phyloP scores from a whole-genome alignment of 306 rosid genomes.

The Cucurbita maxima region DNA sequence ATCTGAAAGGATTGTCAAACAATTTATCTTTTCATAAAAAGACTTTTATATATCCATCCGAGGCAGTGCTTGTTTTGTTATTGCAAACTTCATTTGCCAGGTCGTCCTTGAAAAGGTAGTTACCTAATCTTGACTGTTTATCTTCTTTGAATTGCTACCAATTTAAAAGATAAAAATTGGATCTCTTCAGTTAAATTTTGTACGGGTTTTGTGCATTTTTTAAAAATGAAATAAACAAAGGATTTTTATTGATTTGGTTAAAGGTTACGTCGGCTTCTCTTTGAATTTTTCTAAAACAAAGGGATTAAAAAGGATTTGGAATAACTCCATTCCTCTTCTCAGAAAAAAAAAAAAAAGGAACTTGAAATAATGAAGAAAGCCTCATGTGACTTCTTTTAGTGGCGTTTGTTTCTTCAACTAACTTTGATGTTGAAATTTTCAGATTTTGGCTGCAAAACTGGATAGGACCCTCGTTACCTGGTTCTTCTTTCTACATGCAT shows the following conservation, averaged over 20 bases:
- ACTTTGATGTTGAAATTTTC: conserved; percentile 17
- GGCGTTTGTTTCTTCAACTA: conserved; percentile 9
- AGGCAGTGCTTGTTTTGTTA: conserved; percentile 80
- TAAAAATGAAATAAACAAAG: neutral
- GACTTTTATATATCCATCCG: conserved; percentile 77
- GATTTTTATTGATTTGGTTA: neutral
- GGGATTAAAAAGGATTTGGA: neutral
- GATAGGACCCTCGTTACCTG: conserved; percentile 83
- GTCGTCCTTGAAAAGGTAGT: conserved; percentile 77
- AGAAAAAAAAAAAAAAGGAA: neutral
- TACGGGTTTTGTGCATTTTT: neutral
- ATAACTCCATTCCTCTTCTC: neutral
- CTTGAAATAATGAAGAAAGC: neutral
- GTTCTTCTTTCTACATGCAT: conserved; percentile 74
- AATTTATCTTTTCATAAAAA: conserved; percentile 41
- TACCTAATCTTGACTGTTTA: neutral
- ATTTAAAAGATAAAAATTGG: neutral
- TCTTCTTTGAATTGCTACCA: neutral
- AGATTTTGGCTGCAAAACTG: conserved; percentile 99
- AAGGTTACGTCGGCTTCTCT: neutral
- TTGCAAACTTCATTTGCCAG: conserved; percentile 62
- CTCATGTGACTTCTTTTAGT: neutral
- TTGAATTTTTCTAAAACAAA: neutral
- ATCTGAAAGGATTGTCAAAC: conserved; percentile 47
- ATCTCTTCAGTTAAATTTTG: neutral